A percentile compares a stretch with the other conserved stretches of the same genome.
Evolutionary conservation across 2,329 filamentous ascomycete genomes (phyloP).

Genomic region (Colletotrichum brevisporum): DNA sequence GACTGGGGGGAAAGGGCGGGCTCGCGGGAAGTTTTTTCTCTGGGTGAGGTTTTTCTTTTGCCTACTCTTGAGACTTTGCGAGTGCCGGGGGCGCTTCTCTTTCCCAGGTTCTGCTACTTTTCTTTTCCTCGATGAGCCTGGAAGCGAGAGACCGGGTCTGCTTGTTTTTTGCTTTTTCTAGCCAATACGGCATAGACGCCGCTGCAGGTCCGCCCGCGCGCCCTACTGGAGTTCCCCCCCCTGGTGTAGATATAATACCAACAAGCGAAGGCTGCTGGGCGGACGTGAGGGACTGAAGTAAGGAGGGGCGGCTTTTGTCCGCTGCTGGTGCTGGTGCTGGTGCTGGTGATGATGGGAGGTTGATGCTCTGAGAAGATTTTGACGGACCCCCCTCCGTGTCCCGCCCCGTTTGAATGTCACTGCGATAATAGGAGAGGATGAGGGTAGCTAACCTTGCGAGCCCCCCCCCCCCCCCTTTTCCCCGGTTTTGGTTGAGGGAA

Average conservation of each 20-base stretch:
- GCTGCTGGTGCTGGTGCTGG: not conserved
- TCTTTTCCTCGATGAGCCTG: no score
- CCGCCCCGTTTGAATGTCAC: not conserved
- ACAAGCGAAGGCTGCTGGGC: no score
- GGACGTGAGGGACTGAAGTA: no score
- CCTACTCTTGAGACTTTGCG: not conserved
- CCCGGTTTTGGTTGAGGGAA: not conserved
- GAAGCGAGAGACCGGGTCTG: not conserved
- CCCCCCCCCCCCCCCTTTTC: not conserved
- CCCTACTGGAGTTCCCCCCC: not conserved
- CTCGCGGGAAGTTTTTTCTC: slow-evolving; percentile 20
- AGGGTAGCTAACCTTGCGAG: not conserved
- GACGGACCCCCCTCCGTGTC: not conserved
- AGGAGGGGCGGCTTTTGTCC: not conserved
- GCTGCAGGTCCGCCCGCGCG: slow-evolving; percentile 13
- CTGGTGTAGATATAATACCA: no score
- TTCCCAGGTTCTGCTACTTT: not conserved
- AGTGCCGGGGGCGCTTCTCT: not conserved
- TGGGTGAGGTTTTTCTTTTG: slow-evolving; percentile 20
- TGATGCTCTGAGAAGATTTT: not conserved
- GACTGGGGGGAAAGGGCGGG: not conserved
- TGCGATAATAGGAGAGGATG: not conserved
- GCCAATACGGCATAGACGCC: slow-evolving; percentile 9
- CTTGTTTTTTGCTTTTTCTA: slow-evolving; percentile 31
- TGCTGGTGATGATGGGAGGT: not conserved